A percentile compares a stretch with the other conserved stretches of the same genome.
phyloP scores from a whole-genome alignment of 148 eudicot genomes.

The Rhododendron ferrugineum region DNA sequence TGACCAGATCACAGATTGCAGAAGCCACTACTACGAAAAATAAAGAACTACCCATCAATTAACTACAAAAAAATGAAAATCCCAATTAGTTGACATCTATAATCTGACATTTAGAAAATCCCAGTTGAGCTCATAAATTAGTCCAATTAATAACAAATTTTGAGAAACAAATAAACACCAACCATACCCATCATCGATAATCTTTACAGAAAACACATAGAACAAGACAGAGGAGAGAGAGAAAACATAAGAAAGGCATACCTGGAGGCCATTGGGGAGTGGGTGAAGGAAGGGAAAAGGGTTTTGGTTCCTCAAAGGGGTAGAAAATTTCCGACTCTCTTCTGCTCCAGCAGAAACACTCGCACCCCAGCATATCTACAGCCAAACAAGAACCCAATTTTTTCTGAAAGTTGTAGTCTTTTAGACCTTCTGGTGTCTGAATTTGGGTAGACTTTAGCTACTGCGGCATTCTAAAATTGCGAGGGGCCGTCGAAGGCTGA shows the following conservation, averaged over 20 bases:
- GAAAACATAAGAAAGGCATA: not conserved
- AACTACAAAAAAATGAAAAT: not conserved
- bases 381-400: not conserved
- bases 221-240: not conserved
- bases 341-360: conserved; percentile 20
- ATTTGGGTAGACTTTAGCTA: not conserved
- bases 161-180: not conserved
- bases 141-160: not conserved
- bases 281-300: conserved; percentile 23
- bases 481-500: not conserved
- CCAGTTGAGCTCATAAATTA: not conserved
- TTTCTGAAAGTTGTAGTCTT: not conserved
- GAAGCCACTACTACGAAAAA: not conserved
- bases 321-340: not conserved
- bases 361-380: conserved; percentile 18
- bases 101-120: not conserved
- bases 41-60: not conserved
- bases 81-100: not conserved
- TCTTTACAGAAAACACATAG: not conserved
- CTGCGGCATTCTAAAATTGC: not conserved
- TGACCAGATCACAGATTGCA: not conserved
- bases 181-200: not conserved
- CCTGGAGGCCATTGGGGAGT: conserved; percentile 26
- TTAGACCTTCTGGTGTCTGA: not conserved
- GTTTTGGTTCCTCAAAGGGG: conserved; percentile 12